Evolutionary conservation across 371 early-diverging fungal genomes (phyloP).

Genomic region (Lichtheimia ornata): DNA sequence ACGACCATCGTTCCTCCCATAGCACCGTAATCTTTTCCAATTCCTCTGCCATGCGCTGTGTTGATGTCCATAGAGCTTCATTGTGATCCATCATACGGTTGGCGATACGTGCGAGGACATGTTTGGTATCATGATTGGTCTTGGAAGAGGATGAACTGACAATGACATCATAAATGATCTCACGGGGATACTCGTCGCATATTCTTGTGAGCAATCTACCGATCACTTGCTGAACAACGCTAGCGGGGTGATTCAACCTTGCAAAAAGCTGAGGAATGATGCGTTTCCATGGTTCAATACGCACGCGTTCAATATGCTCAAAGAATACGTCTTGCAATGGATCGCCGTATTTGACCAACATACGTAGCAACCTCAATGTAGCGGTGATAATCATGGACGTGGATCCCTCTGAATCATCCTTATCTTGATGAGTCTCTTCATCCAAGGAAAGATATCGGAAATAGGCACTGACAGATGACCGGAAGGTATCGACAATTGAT

Average conservation of each 20-base stretch:
- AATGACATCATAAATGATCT: constrained; percentile 72
- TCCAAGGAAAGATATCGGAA: constrained; percentile 37
- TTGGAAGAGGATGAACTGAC: constrained; percentile 61
- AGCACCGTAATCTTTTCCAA: constrained; percentile 76
- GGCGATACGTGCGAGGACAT: constrained; percentile 42
- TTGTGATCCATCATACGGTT: constrained; percentile 45
- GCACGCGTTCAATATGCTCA: constrained; percentile 43
- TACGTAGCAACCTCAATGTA: constrained; percentile 64
- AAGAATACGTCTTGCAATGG: constrained; percentile 44
- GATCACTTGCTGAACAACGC: constrained; percentile 53
- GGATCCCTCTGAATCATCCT: background rate
- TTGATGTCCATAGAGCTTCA: constrained; percentile 56
- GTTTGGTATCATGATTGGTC: constrained; percentile 43
- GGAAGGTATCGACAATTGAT: constrained; percentile 26
- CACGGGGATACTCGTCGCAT: constrained; percentile 61
- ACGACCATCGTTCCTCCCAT: constrained; percentile 83
- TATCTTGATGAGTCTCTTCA: constrained; percentile 21
- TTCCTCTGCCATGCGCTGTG: constrained; percentile 64
- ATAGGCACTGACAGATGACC: constrained; percentile 32
- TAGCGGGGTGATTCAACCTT: constrained; percentile 67
- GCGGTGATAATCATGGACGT: constrained; percentile 58
- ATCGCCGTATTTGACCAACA: constrained; percentile 68
- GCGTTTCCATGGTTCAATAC: constrained; percentile 64
- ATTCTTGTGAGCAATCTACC: constrained; percentile 59
- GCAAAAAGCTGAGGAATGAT: constrained; percentile 85